Evolutionary conservation across 2,329 filamentous ascomycete genomes (phyloP), one percentile per base, ranked within the genome.

Genomic region (Xylaria sp.): DNA sequence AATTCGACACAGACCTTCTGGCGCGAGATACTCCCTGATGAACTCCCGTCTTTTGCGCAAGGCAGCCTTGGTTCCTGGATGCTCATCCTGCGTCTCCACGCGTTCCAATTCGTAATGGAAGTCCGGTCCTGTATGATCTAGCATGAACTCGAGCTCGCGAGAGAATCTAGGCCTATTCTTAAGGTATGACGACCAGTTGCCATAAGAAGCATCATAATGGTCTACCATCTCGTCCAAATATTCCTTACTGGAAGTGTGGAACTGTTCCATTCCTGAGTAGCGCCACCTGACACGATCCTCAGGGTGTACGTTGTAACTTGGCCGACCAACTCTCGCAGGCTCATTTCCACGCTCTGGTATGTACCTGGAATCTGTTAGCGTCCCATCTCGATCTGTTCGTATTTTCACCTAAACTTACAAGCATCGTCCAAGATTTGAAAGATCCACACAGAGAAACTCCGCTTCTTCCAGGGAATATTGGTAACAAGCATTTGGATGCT

Each of bases 241-340:
- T 5, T 49, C 44, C 31, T 38, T 54, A 9, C 48, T 68, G 0
- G 6, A 1, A 15, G 49, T 11, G 1, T 36, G 20, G 33, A 69
- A 71, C 17, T 68, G 46, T 1, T 46, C 13, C 1, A 31, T 1
- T 5, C 61, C 51, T n/a, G 26, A 10, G 54, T 78, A 72, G 23
- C 77, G 75, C 77, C 77, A 79, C 15, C 59, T 60, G 11, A 79
- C 68, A 42, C 76, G 76, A 42, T 78, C 71, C 66, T 79, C 77
- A 1, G 77, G 77, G 46, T 75, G 76, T 13, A 76, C 38, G 5
- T 63, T 66, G 58, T 76, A 77, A 4, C 17, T 33, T 17, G 74
- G 74, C 13, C 72, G 70, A 33, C 13, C 63, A 42, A 78, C 68
- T 15, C 28, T 59, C 31, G 65, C 60, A 28, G 62, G 66, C 31